Percentiles rank a stretch among this genome's conserved stretches.
phyloP scores from a whole-genome alignment of 495 filamentous ascomycete species.

The Massariosphaeria phaeospora region DNA sequence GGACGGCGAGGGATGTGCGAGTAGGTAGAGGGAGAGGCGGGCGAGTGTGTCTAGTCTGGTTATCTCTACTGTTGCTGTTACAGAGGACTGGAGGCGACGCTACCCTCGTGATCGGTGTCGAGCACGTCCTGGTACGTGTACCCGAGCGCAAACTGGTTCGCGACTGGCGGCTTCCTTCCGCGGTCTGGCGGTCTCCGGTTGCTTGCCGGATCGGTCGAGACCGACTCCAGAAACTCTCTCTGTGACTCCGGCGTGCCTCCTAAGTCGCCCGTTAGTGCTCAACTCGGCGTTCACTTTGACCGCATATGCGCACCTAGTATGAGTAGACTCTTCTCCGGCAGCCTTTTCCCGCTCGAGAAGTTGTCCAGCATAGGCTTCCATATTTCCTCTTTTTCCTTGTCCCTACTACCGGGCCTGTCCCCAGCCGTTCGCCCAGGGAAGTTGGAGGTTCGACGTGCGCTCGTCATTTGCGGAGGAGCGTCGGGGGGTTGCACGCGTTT shows the following conservation, averaged over 20 bases:
- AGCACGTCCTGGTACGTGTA: constrained; percentile 95
- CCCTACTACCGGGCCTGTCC: constrained; percentile 47
- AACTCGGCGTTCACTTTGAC: too few relatives aligned
- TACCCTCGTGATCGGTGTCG: constrained; percentile 91
- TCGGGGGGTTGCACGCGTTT: constrained; percentile 8
- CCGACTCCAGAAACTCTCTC: constrained; percentile 79
- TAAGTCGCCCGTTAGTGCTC: too few relatives aligned
- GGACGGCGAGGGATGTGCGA: constrained; percentile 72
- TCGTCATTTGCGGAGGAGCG: constrained; percentile 28
- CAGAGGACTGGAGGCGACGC: too few relatives aligned
- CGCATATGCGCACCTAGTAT: constrained; percentile 65
- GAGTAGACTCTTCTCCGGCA: constrained; percentile 88
- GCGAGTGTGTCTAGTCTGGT: constrained; percentile 84
- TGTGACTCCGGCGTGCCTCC: constrained; percentile 86
- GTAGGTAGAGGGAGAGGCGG: constrained; percentile 83
- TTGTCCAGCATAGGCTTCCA: constrained; percentile 91
- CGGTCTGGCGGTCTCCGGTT: constrained; percentile 51
- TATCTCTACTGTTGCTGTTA: too few relatives aligned
- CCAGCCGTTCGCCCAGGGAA: constrained; percentile 6
- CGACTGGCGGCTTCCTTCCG: constrained; percentile 64
- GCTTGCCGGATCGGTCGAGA: constrained; percentile 59
- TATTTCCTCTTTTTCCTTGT: constrained; percentile 79
- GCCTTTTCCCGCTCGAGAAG: constrained; percentile 81
- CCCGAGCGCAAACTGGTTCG: constrained; percentile 87
- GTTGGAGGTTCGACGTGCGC: constrained; percentile 21